A percentile compares a stretch with the other conserved stretches of the same genome.
Evolutionary conservation across 2,329 filamentous ascomycete genomes (phyloP).

Genomic region (Cadophora gregata): DNA sequence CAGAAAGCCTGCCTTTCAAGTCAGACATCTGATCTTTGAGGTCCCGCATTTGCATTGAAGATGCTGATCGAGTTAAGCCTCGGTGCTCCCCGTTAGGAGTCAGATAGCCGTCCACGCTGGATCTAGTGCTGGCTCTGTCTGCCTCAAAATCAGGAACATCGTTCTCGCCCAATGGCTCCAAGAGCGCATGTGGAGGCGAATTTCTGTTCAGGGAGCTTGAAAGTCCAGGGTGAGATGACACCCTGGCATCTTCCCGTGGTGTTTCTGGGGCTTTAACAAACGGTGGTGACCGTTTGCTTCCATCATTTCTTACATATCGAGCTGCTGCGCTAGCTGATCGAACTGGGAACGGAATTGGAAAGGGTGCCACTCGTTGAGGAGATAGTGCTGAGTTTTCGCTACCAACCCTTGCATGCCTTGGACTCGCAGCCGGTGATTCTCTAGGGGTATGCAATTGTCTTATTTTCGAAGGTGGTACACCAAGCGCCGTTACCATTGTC

Average conservation of each 20-base stretch:
- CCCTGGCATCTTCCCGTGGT: constrained; percentile 23
- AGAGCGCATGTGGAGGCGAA: constrained; percentile 40
- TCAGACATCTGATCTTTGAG: constrained; percentile 72
- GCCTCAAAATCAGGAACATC: constrained; percentile 44
- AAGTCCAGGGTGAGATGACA: constrained; percentile 19
- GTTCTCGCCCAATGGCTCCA: constrained; percentile 62
- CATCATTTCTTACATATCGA: constrained; percentile 48
- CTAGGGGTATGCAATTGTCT: constrained; percentile 34
- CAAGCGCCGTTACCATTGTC: constrained; percentile 29
- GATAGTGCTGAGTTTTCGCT: constrained; percentile 64
- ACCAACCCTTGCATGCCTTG: constrained; percentile 63
- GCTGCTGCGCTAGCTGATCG: constrained; percentile 70
- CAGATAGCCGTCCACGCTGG: constrained; percentile 36
- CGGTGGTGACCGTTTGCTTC: constrained; percentile 25
- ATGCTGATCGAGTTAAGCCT: constrained; percentile 41
- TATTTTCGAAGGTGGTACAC: constrained; percentile 36
- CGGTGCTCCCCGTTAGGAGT: constrained; percentile 33
- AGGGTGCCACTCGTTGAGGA: constrained; percentile 49
- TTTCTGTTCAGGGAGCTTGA: constrained; percentile 33
- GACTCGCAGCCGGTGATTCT: constrained; percentile 44
- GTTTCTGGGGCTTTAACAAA: constrained; percentile 27
- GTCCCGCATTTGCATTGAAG: constrained; percentile 56
- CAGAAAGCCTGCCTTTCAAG: constrained; percentile 70
- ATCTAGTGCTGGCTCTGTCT: constrained; percentile 34
- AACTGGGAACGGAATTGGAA: constrained; percentile 56